phyloP scores from a whole-genome alignment of 2,329 filamentous ascomycete genomes.

The Hirsutella minnesotensis region DNA sequence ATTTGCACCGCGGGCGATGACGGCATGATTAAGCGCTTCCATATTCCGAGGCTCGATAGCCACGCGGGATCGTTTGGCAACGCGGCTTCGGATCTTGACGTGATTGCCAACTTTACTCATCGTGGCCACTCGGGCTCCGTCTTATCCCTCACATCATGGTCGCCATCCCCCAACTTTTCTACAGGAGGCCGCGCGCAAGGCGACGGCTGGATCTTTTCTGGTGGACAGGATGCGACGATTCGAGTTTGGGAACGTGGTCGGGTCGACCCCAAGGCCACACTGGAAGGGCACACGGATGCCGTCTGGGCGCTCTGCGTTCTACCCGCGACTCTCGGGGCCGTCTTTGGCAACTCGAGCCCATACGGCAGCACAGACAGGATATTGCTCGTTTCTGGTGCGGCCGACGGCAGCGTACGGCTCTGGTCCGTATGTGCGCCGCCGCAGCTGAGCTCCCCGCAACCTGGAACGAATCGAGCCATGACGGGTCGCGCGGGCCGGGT shows the following conservation, averaged over 20 bases:
- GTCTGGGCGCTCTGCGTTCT: constrained; percentile 94
- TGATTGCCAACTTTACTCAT: constrained; percentile 89
- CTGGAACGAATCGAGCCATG: constrained; percentile 47
- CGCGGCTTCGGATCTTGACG: constrained; percentile 70
- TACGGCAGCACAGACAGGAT: constrained; percentile 79
- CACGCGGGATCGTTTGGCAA: constrained; percentile 31
- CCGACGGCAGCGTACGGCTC: constrained; percentile 82
- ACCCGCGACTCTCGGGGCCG: constrained; percentile 65
- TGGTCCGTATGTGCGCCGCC: constrained; percentile 93
- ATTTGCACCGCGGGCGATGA: constrained; percentile 95
- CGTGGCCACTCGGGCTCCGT: constrained; percentile 87
- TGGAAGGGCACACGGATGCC: constrained; percentile 89
- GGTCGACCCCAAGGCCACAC: constrained; percentile 87
- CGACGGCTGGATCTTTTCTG: constrained; percentile 97
- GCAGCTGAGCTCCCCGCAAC: constrained; percentile 70
- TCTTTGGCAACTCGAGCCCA: constrained; percentile 65
- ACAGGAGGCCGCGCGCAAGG: constrained; percentile 79
- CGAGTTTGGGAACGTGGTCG: constrained; percentile 91
- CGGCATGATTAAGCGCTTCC: constrained; percentile 92
- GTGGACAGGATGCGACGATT: constrained; percentile 85
- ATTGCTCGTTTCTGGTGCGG: constrained; percentile 79
- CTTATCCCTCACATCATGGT: constrained; percentile 76
- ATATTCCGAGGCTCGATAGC: constrained; percentile 70
- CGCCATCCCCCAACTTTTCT: constrained; percentile 75
- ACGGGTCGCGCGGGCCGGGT: constrained; percentile 56